Conservation (phyloP, 345 rosid genomes). For the Turritis glabra region DNA sequence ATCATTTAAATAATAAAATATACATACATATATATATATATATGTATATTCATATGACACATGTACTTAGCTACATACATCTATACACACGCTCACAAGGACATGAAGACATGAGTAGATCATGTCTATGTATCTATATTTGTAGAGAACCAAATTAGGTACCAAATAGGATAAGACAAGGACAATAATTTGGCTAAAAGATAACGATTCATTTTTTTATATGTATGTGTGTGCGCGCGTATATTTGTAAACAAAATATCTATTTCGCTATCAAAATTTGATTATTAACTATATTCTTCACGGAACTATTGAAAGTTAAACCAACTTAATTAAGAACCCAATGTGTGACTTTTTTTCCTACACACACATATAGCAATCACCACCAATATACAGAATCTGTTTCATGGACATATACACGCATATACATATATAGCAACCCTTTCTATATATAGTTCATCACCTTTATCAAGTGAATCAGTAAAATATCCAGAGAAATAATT, state of each 20-base stretch:
- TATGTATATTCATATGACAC: neutral
- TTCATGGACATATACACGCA: constrained; percentile 1
- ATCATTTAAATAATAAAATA: constrained; percentile 9
- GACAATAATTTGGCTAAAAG: neutral
- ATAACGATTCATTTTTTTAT: neutral
- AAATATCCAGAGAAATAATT: constrained; percentile 6
- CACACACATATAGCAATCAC: neutral
- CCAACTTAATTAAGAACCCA: neutral
- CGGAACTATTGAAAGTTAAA: neutral
- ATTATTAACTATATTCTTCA: constrained; percentile 9
- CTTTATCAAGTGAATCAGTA: constrained; percentile 5
- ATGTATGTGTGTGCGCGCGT: neutral
- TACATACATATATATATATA: no score
- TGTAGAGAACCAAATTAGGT: constrained; percentile 27
- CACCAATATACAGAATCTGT: constrained; percentile 13
- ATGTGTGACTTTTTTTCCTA: neutral
- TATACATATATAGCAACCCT: neutral
- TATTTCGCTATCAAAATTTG: constrained; percentile 20
- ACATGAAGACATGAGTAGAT: constrained; percentile 29
- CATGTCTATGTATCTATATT: constrained; percentile 21
- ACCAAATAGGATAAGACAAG: constrained; percentile 27
- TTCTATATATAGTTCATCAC: constrained; percentile 7
- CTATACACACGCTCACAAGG: constrained; percentile 25
- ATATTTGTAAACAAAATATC: constrained; percentile 24
- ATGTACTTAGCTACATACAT: constrained; percentile 19